Evolutionary conservation across 768 basidiomycete genomes (phyloP).

Genomic region (Amylocystis lapponica): DNA sequence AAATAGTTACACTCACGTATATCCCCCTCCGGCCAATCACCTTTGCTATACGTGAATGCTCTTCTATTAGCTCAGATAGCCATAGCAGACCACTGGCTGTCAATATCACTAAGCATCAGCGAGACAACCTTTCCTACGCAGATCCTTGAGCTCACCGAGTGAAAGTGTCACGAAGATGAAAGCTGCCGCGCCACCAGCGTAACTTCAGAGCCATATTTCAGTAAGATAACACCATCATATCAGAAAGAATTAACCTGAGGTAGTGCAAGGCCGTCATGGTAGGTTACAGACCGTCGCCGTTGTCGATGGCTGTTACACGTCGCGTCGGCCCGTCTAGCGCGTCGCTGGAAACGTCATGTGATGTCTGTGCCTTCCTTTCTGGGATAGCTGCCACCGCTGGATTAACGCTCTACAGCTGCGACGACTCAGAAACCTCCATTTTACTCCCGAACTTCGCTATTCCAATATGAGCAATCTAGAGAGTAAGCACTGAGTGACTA

Average conservation of each 20-base stretch:
- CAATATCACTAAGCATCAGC: slow-evolving; percentile 7
- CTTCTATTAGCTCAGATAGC: slow-evolving; percentile 93
- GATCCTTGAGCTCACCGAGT: slow-evolving; percentile 72
- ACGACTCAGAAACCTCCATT: too few relatives aligned
- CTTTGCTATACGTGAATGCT: slow-evolving; percentile 83
- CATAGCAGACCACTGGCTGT: slow-evolving; percentile 91
- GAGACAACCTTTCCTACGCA: too few relatives aligned
- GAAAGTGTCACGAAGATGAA: slow-evolving; percentile 91
- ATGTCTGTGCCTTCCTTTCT: too few relatives aligned
- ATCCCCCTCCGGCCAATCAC: slow-evolving; percentile 76
- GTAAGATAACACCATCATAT: background rate
- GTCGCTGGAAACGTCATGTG: too few relatives aligned
- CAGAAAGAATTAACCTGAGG: slow-evolving; percentile 8
- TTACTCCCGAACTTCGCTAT: too few relatives aligned
- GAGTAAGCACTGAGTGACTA: slow-evolving; percentile 48
- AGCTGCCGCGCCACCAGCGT: slow-evolving; percentile 67
- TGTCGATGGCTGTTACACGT: too few relatives aligned
- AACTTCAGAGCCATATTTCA: slow-evolving; percentile 37
- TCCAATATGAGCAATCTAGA: slow-evolving; percentile 77
- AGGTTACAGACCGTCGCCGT: too few relatives aligned
- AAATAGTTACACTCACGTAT: slow-evolving; percentile 68
- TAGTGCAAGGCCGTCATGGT: slow-evolving; percentile 15
- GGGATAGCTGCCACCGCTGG: too few relatives aligned
- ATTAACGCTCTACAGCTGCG: too few relatives aligned
- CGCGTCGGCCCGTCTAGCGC: too few relatives aligned